A percentile compares a stretch with the other conserved stretches of the same genome.
These are phyloP conservation scores for Paramecium caudatum DNA, from an alignment of 73 alveolate genomes.

Conservation along the genomic window DNA sequence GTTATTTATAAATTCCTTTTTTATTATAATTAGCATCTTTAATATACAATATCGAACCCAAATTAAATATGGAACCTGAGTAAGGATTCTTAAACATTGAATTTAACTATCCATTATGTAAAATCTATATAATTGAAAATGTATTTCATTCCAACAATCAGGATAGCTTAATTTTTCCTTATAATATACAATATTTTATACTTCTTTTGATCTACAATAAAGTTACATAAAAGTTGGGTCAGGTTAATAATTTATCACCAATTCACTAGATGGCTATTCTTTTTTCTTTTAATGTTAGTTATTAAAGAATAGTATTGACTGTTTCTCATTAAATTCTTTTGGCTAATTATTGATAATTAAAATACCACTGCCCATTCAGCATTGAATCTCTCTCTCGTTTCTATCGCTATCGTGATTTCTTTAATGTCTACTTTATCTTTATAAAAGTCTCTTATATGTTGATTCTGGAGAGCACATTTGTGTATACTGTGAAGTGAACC, in stretches of 20 bases:
- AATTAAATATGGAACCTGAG: not conserved
- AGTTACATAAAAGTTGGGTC: not conserved
- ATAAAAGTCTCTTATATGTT: not conserved
- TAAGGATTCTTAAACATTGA: not conserved
- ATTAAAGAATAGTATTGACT: not conserved
- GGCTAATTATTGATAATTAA: not conserved
- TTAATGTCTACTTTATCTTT: not conserved
- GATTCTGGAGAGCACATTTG: not conserved
- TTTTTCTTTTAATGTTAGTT: not conserved
- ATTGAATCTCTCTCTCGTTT: not conserved
- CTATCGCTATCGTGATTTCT: not conserved
- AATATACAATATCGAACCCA: not conserved
- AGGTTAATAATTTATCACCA: not conserved
- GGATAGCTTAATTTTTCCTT: not conserved
- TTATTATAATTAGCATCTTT: not conserved
- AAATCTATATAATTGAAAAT: not conserved
- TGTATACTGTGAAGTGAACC: not conserved
- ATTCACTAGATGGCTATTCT: too few relatives aligned
- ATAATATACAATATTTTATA: not conserved
- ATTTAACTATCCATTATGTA: not conserved
- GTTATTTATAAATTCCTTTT: not conserved
- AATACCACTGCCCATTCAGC: constrained; percentile 32
- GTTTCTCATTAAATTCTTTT: constrained; percentile 1
- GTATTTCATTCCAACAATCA: not conserved
- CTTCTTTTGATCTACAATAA: not conserved